Percentiles rank a stretch among this genome's conserved stretches.
Evolutionary conservation across 768 basidiomycete species (phyloP).

Genomic region (Lentinula detonsa): DNA sequence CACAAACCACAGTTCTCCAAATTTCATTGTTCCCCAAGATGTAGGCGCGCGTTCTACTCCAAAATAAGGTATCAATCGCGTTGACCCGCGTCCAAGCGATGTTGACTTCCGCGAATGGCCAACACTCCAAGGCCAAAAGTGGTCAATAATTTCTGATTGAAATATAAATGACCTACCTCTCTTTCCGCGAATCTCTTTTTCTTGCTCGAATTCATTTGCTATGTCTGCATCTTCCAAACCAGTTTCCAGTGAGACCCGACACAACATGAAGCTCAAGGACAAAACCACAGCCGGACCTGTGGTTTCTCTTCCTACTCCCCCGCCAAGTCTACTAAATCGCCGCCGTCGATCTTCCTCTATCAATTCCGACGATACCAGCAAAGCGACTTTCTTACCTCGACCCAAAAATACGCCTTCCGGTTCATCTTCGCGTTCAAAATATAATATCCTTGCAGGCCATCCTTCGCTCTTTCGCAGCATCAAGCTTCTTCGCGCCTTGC

Average conservation of each 20-base stretch:
- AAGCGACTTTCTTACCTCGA: neutral
- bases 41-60: neutral
- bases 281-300: conserved; percentile 1
- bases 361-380: conserved; percentile 10
- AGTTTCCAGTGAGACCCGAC: neutral
- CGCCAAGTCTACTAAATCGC: conserved; percentile 9
- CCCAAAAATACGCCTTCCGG: neutral
- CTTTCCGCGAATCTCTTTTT: neutral
- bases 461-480: conserved; percentile 27
- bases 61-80: neutral
- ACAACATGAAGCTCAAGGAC: neutral
- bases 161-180: neutral
- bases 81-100: neutral
- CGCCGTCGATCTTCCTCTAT: conserved; percentile 21
- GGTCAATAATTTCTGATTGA: neutral
- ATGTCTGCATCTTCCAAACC: neutral
- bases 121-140: neutral
- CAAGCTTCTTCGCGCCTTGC: conserved; percentile 18
- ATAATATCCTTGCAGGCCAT: conserved; percentile 26
- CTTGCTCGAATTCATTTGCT: neutral
- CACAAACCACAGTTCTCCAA: too few relatives aligned
- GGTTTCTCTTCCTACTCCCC: neutral
- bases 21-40: neutral
- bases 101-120: too few relatives aligned
- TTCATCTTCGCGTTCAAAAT: conserved; percentile 11